Evolutionary conservation across 23 red algal species (phyloP).

Genomic region (Gracilariopsis chorda): DNA sequence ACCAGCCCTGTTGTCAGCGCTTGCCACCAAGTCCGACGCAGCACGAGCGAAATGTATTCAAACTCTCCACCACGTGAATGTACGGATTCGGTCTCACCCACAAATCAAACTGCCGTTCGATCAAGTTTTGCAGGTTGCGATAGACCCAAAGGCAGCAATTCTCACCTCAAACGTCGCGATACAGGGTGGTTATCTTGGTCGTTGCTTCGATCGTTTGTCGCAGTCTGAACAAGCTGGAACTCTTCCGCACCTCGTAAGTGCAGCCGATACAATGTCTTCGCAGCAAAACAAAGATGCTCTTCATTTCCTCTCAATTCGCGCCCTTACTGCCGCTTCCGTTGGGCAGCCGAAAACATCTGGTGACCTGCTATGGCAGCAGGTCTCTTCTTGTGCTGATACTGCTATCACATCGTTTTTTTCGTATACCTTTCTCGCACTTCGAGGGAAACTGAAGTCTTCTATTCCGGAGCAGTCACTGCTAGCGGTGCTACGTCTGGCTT

Average conservation of each 20-base stretch:
- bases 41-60: conserved; percentile 51
- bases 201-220: conserved; percentile 33
- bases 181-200: conserved; percentile 55
- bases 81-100: conserved; percentile 41
- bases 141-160: conserved; percentile 14
- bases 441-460: not conserved
- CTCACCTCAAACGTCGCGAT: conserved; percentile 56
- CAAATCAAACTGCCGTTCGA: conserved; percentile 28
- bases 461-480: not conserved
- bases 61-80: conserved; percentile 70
- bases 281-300: not conserved
- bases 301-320: not conserved
- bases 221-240: not conserved
- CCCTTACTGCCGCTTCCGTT: not conserved
- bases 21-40: conserved; percentile 35
- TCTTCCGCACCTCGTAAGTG: conserved; percentile 11
- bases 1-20: conserved; percentile 52
- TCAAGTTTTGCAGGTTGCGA: not conserved
- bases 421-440: conserved; percentile 7
- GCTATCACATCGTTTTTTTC: not conserved
- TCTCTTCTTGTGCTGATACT: not conserved
- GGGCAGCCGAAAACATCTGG: not conserved
- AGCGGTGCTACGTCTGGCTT: conserved; percentile 15
- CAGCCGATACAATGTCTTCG: not conserved
- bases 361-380: not conserved